Evolutionary conservation across 495 filamentous ascomycete genomes (phyloP), one percentile per base, ranked within the genome.

Genomic region (Elaphomyces granulatus): DNA sequence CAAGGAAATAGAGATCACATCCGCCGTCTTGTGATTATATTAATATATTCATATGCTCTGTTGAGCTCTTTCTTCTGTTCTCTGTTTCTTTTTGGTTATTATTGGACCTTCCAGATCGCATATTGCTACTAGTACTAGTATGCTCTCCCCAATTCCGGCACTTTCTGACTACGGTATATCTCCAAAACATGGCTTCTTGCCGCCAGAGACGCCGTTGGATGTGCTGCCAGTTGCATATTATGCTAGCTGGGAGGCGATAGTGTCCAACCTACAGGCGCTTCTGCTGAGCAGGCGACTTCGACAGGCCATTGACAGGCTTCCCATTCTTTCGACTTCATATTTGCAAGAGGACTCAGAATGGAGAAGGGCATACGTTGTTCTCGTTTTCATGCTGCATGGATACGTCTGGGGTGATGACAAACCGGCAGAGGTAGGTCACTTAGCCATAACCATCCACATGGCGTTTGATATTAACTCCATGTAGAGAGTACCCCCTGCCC

Each of bases 401-500:
- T 96, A 95, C 58, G 81, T 95, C 52, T 98, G 90, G 90, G 83
- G 86, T 50, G 86, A 84, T 56, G 77, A 90, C 43, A 74, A 62
- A 45, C 87, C 92, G 17, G 68, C 69, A 53, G 80, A 86, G 40
- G 81, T 83, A 61, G 40, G 68, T 36, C 10, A 14, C 15, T 30
- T 1, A 4, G 34, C 26, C 30, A 45, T 36, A 4, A 8, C 26
- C 35, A n/a, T 20, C 34, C 10, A 36, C 33, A 8, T 30, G 37
- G 3, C 19, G 12, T 23, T 21, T 40, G 19, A 2, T 34, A 30
- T 35, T 17, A 28, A 34, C 12, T 15, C 9, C 10, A 10, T 23
- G 20, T 39, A 96, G 78, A 72, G 74, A 45, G 70, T 96, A 37
- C 90, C 90, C 32, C 75, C 84, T 12, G 59, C 76, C 40, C 78